Conservation (phyloP, 257 asterid genomes). For the Solanum bukasovii region DNA sequence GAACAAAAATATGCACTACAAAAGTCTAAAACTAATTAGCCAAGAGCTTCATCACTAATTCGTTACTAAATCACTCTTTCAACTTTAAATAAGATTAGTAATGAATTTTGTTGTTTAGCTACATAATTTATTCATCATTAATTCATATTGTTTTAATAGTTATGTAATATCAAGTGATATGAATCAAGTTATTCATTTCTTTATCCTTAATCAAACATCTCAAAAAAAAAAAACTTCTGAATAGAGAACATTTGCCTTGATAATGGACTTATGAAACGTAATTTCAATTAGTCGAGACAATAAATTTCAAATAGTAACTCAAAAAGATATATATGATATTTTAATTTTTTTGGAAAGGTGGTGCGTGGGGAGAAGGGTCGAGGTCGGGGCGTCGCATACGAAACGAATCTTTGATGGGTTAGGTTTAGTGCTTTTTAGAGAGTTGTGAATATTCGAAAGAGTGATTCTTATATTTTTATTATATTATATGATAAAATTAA, state of each 20-base stretch:
- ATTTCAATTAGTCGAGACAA: neutral
- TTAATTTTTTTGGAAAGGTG: neutral
- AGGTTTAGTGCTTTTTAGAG: neutral
- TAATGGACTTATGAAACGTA: accelerated
- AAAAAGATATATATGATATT: neutral
- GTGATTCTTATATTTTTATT: constrained; percentile 12
- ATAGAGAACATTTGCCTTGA: accelerated
- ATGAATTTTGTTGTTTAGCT: neutral
- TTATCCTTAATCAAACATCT: neutral
- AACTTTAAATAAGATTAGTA: accelerated
- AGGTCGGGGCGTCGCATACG: constrained; percentile 84
- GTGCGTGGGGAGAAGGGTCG: constrained; percentile 30
- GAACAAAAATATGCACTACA: no score
- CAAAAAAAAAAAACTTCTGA: neutral
- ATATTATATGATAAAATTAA: no score
- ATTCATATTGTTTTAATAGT: accelerated
- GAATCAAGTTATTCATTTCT: neutral
- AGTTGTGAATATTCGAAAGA: constrained; percentile 35
- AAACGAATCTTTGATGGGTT: constrained; percentile 39
- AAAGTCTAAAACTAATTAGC: neutral
- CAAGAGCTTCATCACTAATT: neutral
- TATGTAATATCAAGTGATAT: neutral
- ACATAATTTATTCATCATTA: neutral
- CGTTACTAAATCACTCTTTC: neutral
- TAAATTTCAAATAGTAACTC: neutral